Evolutionary conservation across 306 rosid species (phyloP), one percentile per base, ranked within the genome.

Genomic region (Sphenostylis stenocarpa): DNA sequence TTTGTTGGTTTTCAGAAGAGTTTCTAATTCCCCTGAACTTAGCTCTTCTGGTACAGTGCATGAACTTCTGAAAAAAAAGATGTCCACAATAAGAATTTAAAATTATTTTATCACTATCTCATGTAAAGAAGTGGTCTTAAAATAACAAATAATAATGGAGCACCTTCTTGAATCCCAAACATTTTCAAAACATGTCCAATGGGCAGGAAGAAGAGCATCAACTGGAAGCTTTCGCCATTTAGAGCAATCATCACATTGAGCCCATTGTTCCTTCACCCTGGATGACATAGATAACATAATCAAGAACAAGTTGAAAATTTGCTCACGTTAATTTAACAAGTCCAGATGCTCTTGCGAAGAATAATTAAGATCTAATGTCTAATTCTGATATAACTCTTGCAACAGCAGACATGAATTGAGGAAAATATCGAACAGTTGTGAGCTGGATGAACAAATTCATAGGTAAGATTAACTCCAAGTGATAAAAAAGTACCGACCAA

Each of bases 211-310:
- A 87, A 95, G 96, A 77, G 80, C 88, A 55, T 92, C 91, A 0
- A 88, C 79, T 0, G 99, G 99, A 53, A 95, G 85, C 77, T 81
- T 92, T 81, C 99, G 85, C 99, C 99, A 95, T 85, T 95, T 95
- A 43, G 88, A 90, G 87, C 99, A 95, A 67, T 91, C 91, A 73
- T 95, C 97, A 71, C 97, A 92, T 82, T 90, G 97, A 76, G 91
- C 96, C 99, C 98, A 96, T 58, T 92, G 99, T 65, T 88, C 91
- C 77, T 85, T 90, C 71, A 81, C 90, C 90, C 99, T 92, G 85
- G 70, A 86, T 73, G 49, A 71, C 55, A 38, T 38, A 38, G 43
- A 8, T 38, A 38, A 38, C 43, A 38, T 38, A 38, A 38, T 38
- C 13, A 38, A 8, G 43, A 12, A 38, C 43, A 61, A 68, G 76